A percentile compares a stretch with the other conserved stretches of the same genome.
These are phyloP conservation scores for Rhizopogon vulgaris DNA, from an alignment of 768 basidiomycete species.

Conservation along the genomic window DNA sequence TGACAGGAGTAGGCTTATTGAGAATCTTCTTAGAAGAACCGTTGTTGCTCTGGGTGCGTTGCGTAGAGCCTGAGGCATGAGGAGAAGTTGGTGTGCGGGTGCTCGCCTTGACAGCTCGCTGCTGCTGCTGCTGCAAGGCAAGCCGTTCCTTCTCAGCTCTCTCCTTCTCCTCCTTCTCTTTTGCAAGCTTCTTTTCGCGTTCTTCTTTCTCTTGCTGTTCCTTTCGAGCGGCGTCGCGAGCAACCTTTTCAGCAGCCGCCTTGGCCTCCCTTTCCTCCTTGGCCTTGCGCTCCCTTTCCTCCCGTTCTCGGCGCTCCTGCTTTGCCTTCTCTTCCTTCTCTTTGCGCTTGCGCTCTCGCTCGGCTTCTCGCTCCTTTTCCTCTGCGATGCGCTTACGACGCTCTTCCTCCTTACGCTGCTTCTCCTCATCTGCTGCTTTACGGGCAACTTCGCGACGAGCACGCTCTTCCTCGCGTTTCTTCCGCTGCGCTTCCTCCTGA, in stretches of 20 bases:
- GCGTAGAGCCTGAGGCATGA: constrained; percentile 43
- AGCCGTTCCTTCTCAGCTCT: constrained; percentile 43
- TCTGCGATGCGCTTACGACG: constrained; percentile 67
- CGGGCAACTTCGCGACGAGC: constrained; percentile 66
- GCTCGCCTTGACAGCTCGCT: constrained; percentile 43
- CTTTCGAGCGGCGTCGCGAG: constrained; percentile 30
- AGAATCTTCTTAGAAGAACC: constrained; percentile 56
- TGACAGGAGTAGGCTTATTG: constrained; percentile 36
- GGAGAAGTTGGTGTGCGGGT: constrained; percentile 47
- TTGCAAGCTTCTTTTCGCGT: constrained; percentile 58
- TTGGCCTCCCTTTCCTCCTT: constrained; percentile 62
- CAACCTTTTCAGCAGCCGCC: constrained; percentile 42
- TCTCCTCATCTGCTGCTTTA: constrained; percentile 79
- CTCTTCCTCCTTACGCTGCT: constrained; percentile 79
- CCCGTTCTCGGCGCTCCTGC: constrained; percentile 46
- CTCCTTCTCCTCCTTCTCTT: constrained; percentile 60
- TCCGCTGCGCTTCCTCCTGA: constrained; percentile 74
- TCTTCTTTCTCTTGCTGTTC: constrained; percentile 58
- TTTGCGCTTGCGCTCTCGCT: constrained; percentile 66
- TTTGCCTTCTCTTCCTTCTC: constrained; percentile 64
- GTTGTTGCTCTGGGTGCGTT: constrained; percentile 41
- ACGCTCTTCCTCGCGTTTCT: constrained; percentile 86
- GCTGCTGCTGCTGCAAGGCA: constrained; percentile 34
- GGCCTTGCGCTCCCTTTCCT: constrained; percentile 58
- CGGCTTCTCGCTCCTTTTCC: constrained; percentile 74